These are phyloP conservation scores for Castanea crenata DNA, from an alignment of 306 rosid species.

Conservation along the genomic window DNA sequence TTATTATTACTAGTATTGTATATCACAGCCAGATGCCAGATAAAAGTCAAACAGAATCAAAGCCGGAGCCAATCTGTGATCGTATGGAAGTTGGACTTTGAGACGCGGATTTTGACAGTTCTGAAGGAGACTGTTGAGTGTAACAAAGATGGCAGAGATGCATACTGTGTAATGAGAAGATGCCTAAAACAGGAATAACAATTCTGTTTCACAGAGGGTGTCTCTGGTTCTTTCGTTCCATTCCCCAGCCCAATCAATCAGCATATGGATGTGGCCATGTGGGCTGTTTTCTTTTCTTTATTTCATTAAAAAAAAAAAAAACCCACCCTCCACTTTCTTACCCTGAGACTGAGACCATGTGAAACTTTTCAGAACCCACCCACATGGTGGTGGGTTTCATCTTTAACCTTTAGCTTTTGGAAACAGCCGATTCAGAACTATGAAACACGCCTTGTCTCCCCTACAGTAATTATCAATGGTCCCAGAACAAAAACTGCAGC, in stretches of 20 bases:
- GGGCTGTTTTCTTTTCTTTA: not conserved
- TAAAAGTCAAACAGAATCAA: not conserved
- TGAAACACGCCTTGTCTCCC: constrained; percentile 33
- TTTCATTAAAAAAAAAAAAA: too few species aligned
- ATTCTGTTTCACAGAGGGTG: constrained; percentile 12
- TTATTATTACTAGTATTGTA: too few species aligned
- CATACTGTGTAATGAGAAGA: not conserved
- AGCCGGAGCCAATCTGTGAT: not conserved
- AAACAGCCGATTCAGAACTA: constrained; percentile 25
- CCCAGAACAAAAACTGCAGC: constrained; percentile 18
- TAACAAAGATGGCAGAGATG: not conserved
- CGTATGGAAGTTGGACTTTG: not conserved
- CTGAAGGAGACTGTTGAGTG: not conserved
- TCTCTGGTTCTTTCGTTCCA: not conserved
- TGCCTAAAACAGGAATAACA: constrained; percentile 27
- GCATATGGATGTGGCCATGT: constrained; percentile 23
- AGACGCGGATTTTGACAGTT: not conserved
- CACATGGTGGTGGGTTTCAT: constrained; percentile 25
- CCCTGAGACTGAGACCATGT: constrained; percentile 42
- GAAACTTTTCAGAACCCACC: constrained; percentile 75
- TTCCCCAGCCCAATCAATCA: not conserved
- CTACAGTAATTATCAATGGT: constrained; percentile 21
- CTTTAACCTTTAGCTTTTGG: constrained; percentile 33
- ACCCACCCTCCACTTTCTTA: constrained; percentile 17
- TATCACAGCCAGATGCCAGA: constrained; percentile 1